Conservation (phyloP, 1,284 basidiomycete species). For the Ganoderma multipileum region DNA sequence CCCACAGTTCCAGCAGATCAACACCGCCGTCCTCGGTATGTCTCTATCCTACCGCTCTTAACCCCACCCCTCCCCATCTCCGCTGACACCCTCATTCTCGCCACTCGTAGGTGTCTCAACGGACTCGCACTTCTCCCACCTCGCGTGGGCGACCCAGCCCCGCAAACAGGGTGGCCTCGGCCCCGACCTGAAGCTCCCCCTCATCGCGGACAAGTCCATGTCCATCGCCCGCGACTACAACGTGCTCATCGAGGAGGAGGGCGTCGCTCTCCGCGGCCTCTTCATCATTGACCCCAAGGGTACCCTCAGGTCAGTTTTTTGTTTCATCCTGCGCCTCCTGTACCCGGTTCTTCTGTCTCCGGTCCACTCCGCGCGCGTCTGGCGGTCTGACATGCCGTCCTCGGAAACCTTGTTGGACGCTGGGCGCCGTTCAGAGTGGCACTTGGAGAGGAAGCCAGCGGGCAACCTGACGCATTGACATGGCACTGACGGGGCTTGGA, state of each 20-base stretch:
- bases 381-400: neutral
- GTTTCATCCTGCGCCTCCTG: neutral
- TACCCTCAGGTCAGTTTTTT: constrained; percentile 60
- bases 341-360: neutral
- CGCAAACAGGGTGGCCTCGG: constrained; percentile 88
- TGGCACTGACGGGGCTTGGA: neutral
- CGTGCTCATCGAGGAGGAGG: constrained; percentile 85
- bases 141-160: constrained; percentile 84
- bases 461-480: neutral
- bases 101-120: constrained; percentile 70
- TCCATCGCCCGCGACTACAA: constrained; percentile 80
- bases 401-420: constrained; percentile 3
- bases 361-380: neutral
- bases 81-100: neutral
- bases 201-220: constrained; percentile 78
- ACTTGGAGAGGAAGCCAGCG: neutral
- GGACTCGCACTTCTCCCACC: constrained; percentile 88
- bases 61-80: neutral
- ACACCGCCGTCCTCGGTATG: constrained; percentile 80
- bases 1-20: constrained; percentile 72
- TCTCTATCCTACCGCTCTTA: no score
- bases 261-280: constrained; percentile 84
- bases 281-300: constrained; percentile 94
- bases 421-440: neutral
- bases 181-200: constrained; percentile 82